Percentiles rank a stretch among this genome's conserved stretches.
Conservation (phyloP, 345 rosid genomes). For the Populus alba region DNA sequence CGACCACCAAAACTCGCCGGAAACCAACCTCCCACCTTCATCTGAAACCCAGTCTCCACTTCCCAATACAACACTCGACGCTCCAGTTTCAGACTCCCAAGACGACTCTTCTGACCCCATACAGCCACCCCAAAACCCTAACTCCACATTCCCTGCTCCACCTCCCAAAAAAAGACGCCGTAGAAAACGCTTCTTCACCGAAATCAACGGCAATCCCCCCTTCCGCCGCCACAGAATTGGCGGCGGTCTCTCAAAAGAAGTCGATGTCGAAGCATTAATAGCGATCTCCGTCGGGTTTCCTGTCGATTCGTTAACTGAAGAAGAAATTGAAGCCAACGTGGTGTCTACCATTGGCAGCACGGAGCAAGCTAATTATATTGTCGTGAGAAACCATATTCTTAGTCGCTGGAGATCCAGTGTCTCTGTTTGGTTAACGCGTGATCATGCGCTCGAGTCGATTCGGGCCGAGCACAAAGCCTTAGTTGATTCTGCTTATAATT, state of each 20-base stretch:
- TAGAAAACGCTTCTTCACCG: conserved; percentile 87
- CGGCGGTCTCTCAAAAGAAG: conserved; percentile 54
- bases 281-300: conserved; percentile 93
- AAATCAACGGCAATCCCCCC: conserved; percentile 63
- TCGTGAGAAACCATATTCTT: conserved; percentile 79
- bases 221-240: conserved; percentile 56
- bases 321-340: conserved; percentile 91
- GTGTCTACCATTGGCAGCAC: conserved; percentile 65
- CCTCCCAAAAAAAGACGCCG: conserved; percentile 64
- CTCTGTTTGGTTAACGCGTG: conserved; percentile 70
- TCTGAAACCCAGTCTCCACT: conserved; percentile 38
- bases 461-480: conserved; percentile 61
- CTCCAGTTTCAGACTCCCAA: conserved; percentile 55
- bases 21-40: conserved; percentile 37
- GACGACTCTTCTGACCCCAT: conserved; percentile 73
- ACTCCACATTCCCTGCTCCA: conserved; percentile 47
- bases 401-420: conserved; percentile 86
- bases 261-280: conserved; percentile 72
- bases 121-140: conserved; percentile 42
- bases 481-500: conserved; percentile 70
- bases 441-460: conserved; percentile 70
- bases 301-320: conserved; percentile 83
- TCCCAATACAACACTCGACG: conserved; percentile 35
- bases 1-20: conserved; percentile 39
- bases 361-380: conserved; percentile 74